A percentile compares a stretch with the other conserved stretches of the same genome.
phyloP scores from a whole-genome alignment of 129 eudicot species.

The Chrysanthemum seticuspe region DNA sequence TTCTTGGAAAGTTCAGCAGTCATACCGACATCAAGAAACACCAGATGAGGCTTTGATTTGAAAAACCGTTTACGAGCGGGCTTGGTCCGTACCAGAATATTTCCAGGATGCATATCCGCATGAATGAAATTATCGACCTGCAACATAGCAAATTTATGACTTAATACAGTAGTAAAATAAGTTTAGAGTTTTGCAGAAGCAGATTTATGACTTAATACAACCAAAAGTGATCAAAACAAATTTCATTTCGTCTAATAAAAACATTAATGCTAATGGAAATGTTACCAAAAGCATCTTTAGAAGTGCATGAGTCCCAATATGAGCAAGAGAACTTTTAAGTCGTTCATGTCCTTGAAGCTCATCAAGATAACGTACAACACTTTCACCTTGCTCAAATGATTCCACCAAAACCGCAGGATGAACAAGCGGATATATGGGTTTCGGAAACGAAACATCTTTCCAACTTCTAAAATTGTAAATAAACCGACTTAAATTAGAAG shows the following conservation, averaged over 20 bases:
- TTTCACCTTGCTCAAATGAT: conserved; percentile 90
- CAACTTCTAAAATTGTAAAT: conserved; percentile 88
- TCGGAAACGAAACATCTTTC: conserved; percentile 90
- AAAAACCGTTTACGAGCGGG: conserved; percentile 58
- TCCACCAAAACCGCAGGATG: conserved; percentile 97
- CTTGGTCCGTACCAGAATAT: conserved; percentile 81
- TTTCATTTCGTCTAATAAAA: background rate
- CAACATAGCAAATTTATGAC: background rate
- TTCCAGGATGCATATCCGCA: conserved; percentile 99
- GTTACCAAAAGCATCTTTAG: conserved; percentile 92
- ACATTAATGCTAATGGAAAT: background rate
- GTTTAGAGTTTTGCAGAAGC: too few relatives aligned
- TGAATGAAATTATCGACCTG: conserved; percentile 97
- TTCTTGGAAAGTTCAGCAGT: conserved; percentile 81
- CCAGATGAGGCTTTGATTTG: conserved; percentile 88
- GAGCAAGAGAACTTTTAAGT: conserved; percentile 80
- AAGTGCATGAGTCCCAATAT: conserved; percentile 95
- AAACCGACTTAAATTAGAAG: conserved; percentile 90
- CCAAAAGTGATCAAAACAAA: too few relatives aligned
- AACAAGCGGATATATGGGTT: conserved; percentile 90
- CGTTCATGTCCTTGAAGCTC: conserved; percentile 77
- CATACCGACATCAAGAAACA: conserved; percentile 92
- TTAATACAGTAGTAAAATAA: too few relatives aligned
- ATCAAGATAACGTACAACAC: conserved; percentile 83
- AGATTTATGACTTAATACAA: too few relatives aligned